phyloP scores from a whole-genome alignment of 805 yeast genomes.

The Groenewaldozyma salmanticensis region DNA sequence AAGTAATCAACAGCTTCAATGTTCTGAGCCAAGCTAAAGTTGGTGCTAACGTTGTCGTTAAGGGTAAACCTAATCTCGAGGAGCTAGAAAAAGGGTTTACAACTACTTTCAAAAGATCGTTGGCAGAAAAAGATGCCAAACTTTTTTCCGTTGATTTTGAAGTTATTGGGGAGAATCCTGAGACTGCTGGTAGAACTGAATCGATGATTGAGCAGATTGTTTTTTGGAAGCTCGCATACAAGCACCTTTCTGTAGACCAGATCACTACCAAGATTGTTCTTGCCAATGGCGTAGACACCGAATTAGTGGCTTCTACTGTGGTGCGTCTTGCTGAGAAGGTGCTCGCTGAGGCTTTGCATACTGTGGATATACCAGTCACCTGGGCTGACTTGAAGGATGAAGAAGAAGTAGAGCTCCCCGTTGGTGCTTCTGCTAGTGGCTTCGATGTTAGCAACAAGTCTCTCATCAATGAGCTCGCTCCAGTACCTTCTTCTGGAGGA shows the following conservation, averaged over 20 bases:
- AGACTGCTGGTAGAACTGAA: conserved; percentile 65
- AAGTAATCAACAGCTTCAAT: conserved; percentile 48
- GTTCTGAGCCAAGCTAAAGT: conserved; percentile 49
- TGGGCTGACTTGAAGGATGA: conserved; percentile 17
- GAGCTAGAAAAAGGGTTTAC: conserved; percentile 44
- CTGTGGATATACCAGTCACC: conserved; percentile 33
- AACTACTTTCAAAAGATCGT: conserved; percentile 38
- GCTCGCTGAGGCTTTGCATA: conserved; percentile 15
- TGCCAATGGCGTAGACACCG: conserved; percentile 75
- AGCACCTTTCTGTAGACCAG: conserved; percentile 47
- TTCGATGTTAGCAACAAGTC: conserved; percentile 15
- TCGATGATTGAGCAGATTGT: conserved; percentile 70
- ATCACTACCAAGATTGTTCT: conserved; percentile 70
- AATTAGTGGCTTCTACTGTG: conserved; percentile 51
- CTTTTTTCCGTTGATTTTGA: conserved; percentile 54
- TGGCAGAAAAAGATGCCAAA: conserved; percentile 43
- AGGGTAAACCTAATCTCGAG: conserved; percentile 31
- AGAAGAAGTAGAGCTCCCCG: conserved; percentile 9
- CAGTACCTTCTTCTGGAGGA: conserved; percentile 35
- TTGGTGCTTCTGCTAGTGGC: conserved; percentile 17
- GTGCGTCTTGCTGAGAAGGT: conserved; percentile 31
- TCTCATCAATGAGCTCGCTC: conserved; percentile 7
- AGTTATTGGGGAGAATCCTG: conserved; percentile 54
- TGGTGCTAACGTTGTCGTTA: conserved; percentile 43
- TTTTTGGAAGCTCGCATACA: conserved; percentile 65